Conservation (phyloP, 345 rosid species). For the Gossypium longicalyx region DNA sequence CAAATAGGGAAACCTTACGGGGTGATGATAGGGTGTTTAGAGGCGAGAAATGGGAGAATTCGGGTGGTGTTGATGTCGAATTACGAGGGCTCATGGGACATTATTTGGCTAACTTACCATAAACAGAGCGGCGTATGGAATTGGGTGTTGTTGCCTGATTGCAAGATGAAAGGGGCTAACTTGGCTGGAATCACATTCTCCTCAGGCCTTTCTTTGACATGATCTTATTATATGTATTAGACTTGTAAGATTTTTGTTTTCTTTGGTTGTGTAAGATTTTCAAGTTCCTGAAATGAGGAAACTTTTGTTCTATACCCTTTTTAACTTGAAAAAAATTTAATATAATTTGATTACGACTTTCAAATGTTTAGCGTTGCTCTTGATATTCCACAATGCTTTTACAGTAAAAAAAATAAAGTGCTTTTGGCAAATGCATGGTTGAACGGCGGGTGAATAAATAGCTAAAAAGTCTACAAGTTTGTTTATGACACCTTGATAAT, state of each 20-base stretch:
- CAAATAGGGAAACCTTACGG: conserved; percentile 41
- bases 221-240: not conserved
- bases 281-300: not conserved
- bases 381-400: too few species aligned
- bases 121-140: conserved; percentile 31
- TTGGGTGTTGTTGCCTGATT: conserved; percentile 45
- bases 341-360: too few species aligned
- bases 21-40: conserved; percentile 66
- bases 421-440: too few species aligned
- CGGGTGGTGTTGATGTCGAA: conserved; percentile 56
- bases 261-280: not conserved
- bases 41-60: conserved; percentile 40
- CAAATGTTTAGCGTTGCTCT: too few species aligned
- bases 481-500: too few species aligned
- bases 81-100: conserved; percentile 53
- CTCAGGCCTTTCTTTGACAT: conserved; percentile 42
- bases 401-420: too few species aligned
- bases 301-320: not conserved
- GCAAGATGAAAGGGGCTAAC: conserved; percentile 58
- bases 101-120: conserved; percentile 54
- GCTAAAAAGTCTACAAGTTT: too few species aligned
- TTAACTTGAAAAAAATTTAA: too few species aligned
- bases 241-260: not conserved
- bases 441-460: too few species aligned
- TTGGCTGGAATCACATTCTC: conserved; percentile 76